Base-by-base conservation (phyloP, 176 grass and related monocot genomes). In the Microstegium vimineum region DNA sequence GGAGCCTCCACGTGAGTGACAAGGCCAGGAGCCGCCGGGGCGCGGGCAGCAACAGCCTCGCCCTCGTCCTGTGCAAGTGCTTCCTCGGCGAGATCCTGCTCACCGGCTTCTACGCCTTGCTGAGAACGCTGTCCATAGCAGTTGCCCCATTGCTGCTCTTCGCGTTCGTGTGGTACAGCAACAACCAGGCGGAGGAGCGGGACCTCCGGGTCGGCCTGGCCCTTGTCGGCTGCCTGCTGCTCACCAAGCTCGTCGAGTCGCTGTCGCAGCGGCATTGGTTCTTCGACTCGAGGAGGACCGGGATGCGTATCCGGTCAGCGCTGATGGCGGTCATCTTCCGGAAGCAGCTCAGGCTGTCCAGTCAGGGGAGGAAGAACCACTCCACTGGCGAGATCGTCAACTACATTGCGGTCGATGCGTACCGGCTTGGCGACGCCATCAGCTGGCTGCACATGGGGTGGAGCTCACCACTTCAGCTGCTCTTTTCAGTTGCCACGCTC, bases 381-480 rank as follows among this genome's bases (percentile, higher is more conserved):
- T 90, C 94, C 2, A 84, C 90, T 1, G 94, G 92, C 12, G 95
- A 98, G 60, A 85, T 94, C 34, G 88, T 94, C 38, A 94, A 94
- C 87, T 98, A 98, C 77, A 93, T 98, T 40, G 90, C 90, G 0
- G 90, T 94, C 1, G 95, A 98, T 47, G 95, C 95, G 0, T 98
- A 98, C 78, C 75, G 92, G 62, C 90, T 98, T 12, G 95, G 95
- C 7, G 90, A 97, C 62, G 75, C 93, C 65, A 89, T 91, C 80
- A 89, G 15, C 71, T 98, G 95, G 95, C 70, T 98, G 56, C 95
- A 98, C 84, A 87, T 93, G 95, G 86, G 77, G 2, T 98, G 92
- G 95, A 92, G 81, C 83, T 86, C 62, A 22, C 84, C 95, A 9
- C 86, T 98, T 34, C 90, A 93, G 86, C 75, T 98, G 26, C 36